Conservation (phyloP, 1,284 basidiomycete species). For the Cryptococcus sp. region DNA sequence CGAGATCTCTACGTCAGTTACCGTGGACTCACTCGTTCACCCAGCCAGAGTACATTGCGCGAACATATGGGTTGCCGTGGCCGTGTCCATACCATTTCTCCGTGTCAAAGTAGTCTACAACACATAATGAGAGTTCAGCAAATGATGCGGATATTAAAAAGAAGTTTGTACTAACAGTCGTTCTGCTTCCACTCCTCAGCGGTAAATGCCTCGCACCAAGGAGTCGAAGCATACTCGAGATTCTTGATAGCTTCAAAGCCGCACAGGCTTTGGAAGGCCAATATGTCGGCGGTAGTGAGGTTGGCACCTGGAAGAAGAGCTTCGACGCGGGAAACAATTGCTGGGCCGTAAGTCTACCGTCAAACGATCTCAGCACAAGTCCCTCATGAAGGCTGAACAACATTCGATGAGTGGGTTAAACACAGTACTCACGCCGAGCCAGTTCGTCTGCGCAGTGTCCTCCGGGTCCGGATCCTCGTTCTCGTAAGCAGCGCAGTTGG, state of each 20-base stretch:
- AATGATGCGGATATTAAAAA: no score
- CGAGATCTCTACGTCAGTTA: no score
- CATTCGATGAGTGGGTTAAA: no score
- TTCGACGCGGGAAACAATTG: background rate
- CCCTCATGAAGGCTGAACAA: background rate
- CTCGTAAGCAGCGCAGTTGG: constrained; percentile 15
- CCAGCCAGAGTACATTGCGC: background rate
- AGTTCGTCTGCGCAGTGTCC: constrained; percentile 10
- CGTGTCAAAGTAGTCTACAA: background rate
- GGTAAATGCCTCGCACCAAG: background rate
- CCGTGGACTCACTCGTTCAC: background rate
- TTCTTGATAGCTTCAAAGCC: background rate
- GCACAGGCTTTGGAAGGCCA: background rate
- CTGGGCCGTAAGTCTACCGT: background rate
- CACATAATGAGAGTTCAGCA: background rate
- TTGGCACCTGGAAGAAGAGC: background rate
- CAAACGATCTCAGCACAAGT: background rate
- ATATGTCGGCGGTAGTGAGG: background rate
- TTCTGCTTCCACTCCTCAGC: background rate
- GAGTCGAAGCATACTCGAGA: background rate
- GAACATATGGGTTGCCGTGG: background rate
- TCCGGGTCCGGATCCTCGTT: constrained; percentile 1
- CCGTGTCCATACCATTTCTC: constrained; percentile 1
- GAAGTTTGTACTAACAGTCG: background rate
- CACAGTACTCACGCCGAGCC: constrained; percentile 9